phyloP scores from a whole-genome alignment of 495 filamentous ascomycete genomes.

The Aspergillus haitiensis region DNA sequence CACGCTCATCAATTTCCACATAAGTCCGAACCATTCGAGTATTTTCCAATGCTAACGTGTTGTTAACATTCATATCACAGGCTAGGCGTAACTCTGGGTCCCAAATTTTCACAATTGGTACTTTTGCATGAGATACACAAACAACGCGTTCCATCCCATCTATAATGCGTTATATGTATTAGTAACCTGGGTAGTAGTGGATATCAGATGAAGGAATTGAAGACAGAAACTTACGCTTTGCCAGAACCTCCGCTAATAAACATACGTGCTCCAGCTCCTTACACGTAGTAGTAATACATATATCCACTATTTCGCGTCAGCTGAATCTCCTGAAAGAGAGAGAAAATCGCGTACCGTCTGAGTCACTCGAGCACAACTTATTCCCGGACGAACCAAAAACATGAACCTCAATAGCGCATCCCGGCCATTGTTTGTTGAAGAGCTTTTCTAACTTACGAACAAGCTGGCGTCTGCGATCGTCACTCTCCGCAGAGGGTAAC shows the following conservation, averaged over 20 bases:
- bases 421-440: constrained; percentile 88
- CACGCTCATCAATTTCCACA: constrained; percentile 87
- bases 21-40: constrained; percentile 98
- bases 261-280: constrained; percentile 84
- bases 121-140: constrained; percentile 90
- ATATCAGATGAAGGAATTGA: background rate
- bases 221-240: constrained; percentile 64
- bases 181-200: constrained; percentile 13
- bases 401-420: constrained; percentile 82
- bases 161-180: constrained; percentile 34
- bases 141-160: constrained; percentile 96
- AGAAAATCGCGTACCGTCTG: constrained; percentile 69
- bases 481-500: constrained; percentile 77
- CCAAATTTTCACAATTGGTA: constrained; percentile 99
- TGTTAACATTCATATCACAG: constrained; percentile 99
- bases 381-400: constrained; percentile 98
- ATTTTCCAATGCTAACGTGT: constrained; percentile 89
- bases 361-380: constrained; percentile 90
- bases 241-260: constrained; percentile 78
- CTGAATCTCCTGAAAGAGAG: background rate
- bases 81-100: constrained; percentile 87
- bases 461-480: constrained; percentile 69
- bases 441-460: constrained; percentile 83
- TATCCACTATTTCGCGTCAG: constrained; percentile 69
- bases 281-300: constrained; percentile 90